phyloP scores from a whole-genome alignment of 2,329 filamentous ascomycete genomes.

The Cryphonectria parasitica region DNA sequence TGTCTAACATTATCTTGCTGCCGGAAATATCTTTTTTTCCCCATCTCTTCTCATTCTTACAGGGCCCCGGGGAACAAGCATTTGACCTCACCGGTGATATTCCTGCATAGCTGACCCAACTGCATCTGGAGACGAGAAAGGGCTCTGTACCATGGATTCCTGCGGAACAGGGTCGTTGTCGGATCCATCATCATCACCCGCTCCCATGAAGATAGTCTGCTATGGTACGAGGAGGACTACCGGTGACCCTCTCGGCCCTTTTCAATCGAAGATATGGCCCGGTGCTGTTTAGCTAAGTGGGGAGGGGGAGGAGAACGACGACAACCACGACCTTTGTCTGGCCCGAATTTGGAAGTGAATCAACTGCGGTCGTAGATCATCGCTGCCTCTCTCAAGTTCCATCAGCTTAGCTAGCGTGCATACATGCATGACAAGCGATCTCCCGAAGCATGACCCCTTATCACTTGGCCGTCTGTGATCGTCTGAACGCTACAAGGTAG shows the following conservation, averaged over 20 bases:
- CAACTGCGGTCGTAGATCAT: background rate
- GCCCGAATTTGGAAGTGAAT: background rate
- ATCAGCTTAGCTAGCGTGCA: background rate
- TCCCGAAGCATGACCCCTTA: background rate
- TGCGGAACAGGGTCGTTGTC: background rate
- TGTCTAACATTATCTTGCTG: background rate
- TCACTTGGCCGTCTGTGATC: background rate
- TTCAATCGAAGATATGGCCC: background rate
- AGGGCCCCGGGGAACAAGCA: background rate
- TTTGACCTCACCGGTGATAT: background rate
- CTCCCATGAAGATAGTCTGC: background rate
- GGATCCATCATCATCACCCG: background rate
- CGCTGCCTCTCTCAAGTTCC: background rate
- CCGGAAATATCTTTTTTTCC: background rate
- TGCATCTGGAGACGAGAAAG: background rate
- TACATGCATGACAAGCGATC: background rate
- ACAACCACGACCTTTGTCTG: background rate
- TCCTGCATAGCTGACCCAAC: background rate
- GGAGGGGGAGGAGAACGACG: background rate
- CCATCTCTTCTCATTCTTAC: background rate
- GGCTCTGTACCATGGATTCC: background rate
- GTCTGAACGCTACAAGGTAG: background rate
- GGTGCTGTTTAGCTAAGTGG: background rate
- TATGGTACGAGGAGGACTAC: background rate
- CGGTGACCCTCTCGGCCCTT: background rate